phyloP scores from a whole-genome alignment of 148 eudicot genomes.

The Camellia lanceoleosa region DNA sequence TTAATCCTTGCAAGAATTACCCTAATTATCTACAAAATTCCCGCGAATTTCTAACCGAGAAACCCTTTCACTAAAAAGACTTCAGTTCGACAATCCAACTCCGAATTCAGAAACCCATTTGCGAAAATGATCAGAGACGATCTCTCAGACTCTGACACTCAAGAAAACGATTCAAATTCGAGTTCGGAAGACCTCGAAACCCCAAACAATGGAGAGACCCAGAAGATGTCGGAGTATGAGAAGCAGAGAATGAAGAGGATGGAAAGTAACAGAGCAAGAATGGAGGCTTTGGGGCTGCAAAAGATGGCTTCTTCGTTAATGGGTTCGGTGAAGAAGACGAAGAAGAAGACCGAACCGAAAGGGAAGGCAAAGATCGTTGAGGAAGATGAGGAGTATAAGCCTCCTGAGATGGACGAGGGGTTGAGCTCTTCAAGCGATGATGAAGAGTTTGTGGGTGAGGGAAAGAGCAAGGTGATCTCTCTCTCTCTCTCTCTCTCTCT shows the following conservation, averaged over 20 bases:
- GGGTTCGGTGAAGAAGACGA: slow-evolving; percentile 24
- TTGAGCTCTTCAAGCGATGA: slow-evolving; percentile 24
- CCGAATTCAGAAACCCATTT: background rate
- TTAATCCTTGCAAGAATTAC: background rate
- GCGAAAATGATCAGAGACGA: slow-evolving; percentile 17
- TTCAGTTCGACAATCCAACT: background rate
- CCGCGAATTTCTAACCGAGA: background rate
- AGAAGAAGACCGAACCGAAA: slow-evolving; percentile 30
- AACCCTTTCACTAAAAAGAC: background rate
- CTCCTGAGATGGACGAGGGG: slow-evolving; percentile 36
- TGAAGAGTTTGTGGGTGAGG: slow-evolving; percentile 22
- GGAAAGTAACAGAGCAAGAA: slow-evolving; percentile 60
- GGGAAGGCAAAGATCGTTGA: slow-evolving; percentile 32
- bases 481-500: background rate
- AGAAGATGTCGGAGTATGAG: slow-evolving; percentile 51
- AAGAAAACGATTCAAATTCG: slow-evolving; percentile 24
- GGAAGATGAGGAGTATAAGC: slow-evolving; percentile 66
- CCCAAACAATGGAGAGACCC: slow-evolving; percentile 20
- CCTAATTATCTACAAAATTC: background rate
- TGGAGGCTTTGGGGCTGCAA: slow-evolving; percentile 65
- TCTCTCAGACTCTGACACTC: slow-evolving; percentile 20
- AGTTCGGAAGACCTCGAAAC: slow-evolving; percentile 28
- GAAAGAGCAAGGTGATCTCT: slow-evolving; percentile 33
- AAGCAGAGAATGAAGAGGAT: slow-evolving; percentile 58
- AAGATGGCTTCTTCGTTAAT: slow-evolving; percentile 53